Evolutionary conservation across 2,329 filamentous ascomycete genomes (phyloP).

Genomic region (Alternaria sp.): DNA sequence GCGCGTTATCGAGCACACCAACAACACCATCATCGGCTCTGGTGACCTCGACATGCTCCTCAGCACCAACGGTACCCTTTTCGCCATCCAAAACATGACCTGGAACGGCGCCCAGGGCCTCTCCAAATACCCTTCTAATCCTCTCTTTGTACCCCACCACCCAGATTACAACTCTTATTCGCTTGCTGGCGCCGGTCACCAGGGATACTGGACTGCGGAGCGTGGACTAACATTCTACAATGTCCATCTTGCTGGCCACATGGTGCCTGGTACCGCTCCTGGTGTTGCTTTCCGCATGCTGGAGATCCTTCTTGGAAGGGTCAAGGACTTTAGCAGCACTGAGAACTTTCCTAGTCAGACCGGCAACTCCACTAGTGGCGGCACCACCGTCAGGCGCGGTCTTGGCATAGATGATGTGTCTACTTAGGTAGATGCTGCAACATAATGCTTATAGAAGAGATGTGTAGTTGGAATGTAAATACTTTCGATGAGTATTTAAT

Average conservation of each 20-base stretch:
- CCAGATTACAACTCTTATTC: slow-evolving; percentile 53
- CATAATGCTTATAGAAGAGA: too few species aligned
- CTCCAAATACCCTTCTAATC: slow-evolving; percentile 52
- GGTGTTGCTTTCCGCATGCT: slow-evolving; percentile 55
- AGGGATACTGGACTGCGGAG: slow-evolving; percentile 55
- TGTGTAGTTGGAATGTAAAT: background rate
- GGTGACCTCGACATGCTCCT: slow-evolving; percentile 61
- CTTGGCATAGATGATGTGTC: background rate
- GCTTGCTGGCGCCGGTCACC: slow-evolving; percentile 52
- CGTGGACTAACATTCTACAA: slow-evolving; percentile 59
- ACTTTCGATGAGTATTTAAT: background rate
- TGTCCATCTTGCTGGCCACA: slow-evolving; percentile 54
- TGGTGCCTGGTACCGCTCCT: slow-evolving; percentile 56
- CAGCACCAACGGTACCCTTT: slow-evolving; percentile 61
- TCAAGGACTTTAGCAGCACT: slow-evolving; percentile 49
- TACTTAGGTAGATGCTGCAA: background rate
- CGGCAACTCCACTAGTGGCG: slow-evolving; percentile 45
- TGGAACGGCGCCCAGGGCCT: slow-evolving; percentile 62
- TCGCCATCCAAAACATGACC: slow-evolving; percentile 64
- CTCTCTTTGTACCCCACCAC: slow-evolving; percentile 57
- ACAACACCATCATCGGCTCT: slow-evolving; percentile 61
- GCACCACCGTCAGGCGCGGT: slow-evolving; percentile 37
- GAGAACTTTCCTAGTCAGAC: slow-evolving; percentile 49
- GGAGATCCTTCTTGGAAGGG: slow-evolving; percentile 54
- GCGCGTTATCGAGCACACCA: slow-evolving; percentile 61